Evolutionary conservation across 345 rosid species (phyloP), one percentile per base, ranked within the genome.

Genomic region (Bretschneidera sinensis): DNA sequence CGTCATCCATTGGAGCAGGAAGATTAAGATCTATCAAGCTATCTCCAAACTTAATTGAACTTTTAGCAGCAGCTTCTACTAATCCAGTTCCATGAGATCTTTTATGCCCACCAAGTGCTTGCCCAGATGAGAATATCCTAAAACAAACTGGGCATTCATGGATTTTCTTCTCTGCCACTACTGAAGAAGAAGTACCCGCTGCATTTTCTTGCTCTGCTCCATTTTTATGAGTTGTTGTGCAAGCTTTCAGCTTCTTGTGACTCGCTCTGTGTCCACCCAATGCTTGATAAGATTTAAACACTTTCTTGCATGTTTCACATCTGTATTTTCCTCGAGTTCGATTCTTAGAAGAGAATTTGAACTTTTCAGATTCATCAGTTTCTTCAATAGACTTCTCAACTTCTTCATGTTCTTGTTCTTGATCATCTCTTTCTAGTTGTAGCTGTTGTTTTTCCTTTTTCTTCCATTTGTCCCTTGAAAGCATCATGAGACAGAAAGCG

Each of bases 101-200:
- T 59, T 94, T 94, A 61, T 94, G 99, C 16, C 99, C 99, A 19
- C 99, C 99, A 18, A 94, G 83, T 0, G 99, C 99, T 83, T 94
- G 99, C 24, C 99, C 99, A 0, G 99, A 90, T 4, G 86, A 61
- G 55, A 94, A 94, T 21, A 86, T 92, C 72, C 91, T 79, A 2
- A 76, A 64, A 78, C 99, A 94, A 55, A 81, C 86, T 1, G 96
- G 95, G 57, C 99, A 94, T 74, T 86, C 80, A 34, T 90, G 92
- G 56, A 79, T 64, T 80, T 82, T 90, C 69, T 76, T 78, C 34
- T 55, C 72, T 11, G 48, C 21, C 48, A 25, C 17, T n/a, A 25
- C 16, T 39, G 45, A 39, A 7, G 68, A 50, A 20, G 63, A 55
- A 22, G 75, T 69, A 54, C 53, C 81, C 31, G 51, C 65, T 24